Percentiles rank a stretch among this genome's conserved stretches.
Conservation (phyloP, 106 monocot genomes). For the Apostasia ramifera region DNA sequence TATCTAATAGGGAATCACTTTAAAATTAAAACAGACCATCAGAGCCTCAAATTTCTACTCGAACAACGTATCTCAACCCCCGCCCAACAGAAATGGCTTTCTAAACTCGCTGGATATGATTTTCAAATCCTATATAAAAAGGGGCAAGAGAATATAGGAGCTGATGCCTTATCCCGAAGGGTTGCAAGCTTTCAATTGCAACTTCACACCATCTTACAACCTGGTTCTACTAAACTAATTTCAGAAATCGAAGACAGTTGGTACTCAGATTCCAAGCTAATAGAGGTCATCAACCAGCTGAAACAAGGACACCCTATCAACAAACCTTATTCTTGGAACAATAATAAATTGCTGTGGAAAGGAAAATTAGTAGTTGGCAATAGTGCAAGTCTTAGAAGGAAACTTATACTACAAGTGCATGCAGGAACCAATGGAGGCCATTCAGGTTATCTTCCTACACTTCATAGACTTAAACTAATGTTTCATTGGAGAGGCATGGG, state of each 20-base stretch:
- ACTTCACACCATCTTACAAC: background rate
- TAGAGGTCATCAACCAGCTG: background rate
- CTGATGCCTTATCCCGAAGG: background rate
- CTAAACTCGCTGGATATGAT: slow-evolving; percentile 3
- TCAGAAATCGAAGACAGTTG: no score
- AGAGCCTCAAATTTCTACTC: background rate
- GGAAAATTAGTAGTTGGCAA: background rate
- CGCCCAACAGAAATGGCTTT: background rate
- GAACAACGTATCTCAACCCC: background rate
- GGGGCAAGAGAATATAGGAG: slow-evolving; percentile 2
- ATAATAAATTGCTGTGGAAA: background rate
- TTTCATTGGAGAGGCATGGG: no score
- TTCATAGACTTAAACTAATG: background rate
- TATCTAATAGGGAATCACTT: background rate
- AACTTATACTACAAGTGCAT: no score
- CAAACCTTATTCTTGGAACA: no score
- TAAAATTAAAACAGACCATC: slow-evolving; percentile 1
- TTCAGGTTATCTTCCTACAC: background rate
- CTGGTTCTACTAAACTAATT: no score
- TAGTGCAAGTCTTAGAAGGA: no score
- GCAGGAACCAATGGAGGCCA: no score
- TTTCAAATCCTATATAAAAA: slow-evolving; percentile 2
- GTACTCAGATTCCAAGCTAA: background rate
- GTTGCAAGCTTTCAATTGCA: no score
- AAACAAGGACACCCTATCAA: no score